Percentiles rank a stretch among this genome's conserved stretches.
Conservation (phyloP, 495 filamentous ascomycete genomes). For the Jackrogersella minutella region DNA sequence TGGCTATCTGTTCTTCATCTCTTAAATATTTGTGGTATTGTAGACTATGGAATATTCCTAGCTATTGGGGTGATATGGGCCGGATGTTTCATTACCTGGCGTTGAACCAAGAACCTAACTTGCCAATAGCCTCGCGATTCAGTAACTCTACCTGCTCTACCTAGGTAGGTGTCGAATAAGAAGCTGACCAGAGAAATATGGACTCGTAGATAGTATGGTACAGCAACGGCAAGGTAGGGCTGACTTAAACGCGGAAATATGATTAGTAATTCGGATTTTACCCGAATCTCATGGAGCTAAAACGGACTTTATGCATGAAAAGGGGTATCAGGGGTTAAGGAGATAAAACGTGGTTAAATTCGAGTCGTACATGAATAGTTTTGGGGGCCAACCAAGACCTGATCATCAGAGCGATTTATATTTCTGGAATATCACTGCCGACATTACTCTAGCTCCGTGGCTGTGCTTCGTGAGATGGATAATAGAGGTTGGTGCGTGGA, state of each 20-base stretch:
- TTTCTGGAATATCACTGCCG: neutral
- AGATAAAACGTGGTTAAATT: too few species aligned
- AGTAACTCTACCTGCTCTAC: too few species aligned
- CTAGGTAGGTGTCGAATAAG: too few species aligned
- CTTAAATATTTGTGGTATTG: neutral
- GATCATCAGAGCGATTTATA: neutral
- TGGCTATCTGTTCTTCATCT: neutral
- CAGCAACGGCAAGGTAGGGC: too few species aligned
- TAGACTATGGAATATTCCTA: neutral
- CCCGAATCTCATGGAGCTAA: too few species aligned
- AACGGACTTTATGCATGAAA: constrained; percentile 25
- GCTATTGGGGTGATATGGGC: neutral
- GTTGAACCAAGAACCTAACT: neutral
- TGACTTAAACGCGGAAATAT: too few species aligned
- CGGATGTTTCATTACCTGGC: neutral
- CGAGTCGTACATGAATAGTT: neutral
- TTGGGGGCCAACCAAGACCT: neutral
- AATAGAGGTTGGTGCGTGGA: neutral
- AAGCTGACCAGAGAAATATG: too few species aligned
- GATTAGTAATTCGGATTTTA: too few species aligned
- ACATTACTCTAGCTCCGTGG: neutral
- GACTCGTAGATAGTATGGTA: too few species aligned
- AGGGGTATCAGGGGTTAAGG: constrained; percentile 30
- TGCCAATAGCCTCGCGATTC: too few species aligned
- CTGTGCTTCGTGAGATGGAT: neutral